Evolutionary conservation across 2,329 filamentous ascomycete genomes (phyloP).

Genomic region (Balansia obtecta): DNA sequence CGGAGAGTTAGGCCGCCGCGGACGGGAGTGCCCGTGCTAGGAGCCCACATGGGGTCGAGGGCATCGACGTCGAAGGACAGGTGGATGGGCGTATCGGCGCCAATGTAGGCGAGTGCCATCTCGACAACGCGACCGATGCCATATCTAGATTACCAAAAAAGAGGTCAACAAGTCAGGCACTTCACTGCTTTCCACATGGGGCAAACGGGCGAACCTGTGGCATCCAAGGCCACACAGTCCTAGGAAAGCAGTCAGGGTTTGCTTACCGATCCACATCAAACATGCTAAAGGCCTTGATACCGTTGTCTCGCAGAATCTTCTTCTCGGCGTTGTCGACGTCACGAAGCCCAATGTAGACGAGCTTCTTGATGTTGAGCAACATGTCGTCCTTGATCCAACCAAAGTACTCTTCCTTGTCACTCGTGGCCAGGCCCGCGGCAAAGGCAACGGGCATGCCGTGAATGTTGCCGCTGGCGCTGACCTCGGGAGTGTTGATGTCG

Average conservation of each 20-base stretch:
- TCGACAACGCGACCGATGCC: slow-evolving; percentile 95
- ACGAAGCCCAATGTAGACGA: slow-evolving; percentile 92
- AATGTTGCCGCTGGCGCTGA: slow-evolving; percentile 79
- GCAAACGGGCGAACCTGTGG: too few relatives aligned
- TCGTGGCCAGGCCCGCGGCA: slow-evolving; percentile 69
- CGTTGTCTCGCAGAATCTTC: slow-evolving; percentile 74
- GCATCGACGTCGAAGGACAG: slow-evolving; percentile 96
- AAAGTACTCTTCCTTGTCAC: slow-evolving; percentile 68
- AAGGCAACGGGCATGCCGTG: slow-evolving; percentile 98
- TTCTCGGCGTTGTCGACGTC: slow-evolving; percentile 94
- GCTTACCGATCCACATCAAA: slow-evolving; percentile 83
- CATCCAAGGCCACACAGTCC: background rate
- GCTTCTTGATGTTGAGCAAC: slow-evolving; percentile 59
- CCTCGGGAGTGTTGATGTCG: slow-evolving; percentile 95
- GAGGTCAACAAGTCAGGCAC: too few relatives aligned
- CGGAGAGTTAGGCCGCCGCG: slow-evolving; percentile 84
- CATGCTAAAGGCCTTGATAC: slow-evolving; percentile 96
- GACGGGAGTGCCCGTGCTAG: slow-evolving; percentile 89
- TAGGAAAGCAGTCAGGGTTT: slow-evolving; percentile 1
- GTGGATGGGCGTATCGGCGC: slow-evolving; percentile 88
- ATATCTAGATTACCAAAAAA: slow-evolving; percentile 40
- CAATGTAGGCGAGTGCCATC: slow-evolving; percentile 95
- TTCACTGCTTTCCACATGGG: background rate
- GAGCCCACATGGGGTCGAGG: slow-evolving; percentile 90
- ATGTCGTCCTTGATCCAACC: slow-evolving; percentile 76